Base-by-base conservation (phyloP, 805 yeast genomes). In the Candida boleticola region DNA sequence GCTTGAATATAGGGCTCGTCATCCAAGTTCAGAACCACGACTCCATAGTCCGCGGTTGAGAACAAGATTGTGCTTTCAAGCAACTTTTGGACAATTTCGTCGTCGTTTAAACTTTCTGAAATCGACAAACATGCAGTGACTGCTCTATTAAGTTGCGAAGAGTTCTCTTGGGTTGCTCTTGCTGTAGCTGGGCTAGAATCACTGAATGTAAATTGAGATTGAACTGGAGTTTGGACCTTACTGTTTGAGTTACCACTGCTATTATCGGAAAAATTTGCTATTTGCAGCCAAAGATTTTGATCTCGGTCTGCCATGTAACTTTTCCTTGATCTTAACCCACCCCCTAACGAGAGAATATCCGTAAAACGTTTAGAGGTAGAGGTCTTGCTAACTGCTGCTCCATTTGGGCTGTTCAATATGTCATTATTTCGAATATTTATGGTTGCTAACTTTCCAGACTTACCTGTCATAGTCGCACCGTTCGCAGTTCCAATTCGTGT, bases 101-200 rank as follows among this genome's bases (percentile, higher is more conserved):
- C 61, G 33, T 60, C 55, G 37, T 66, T 64, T 11, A 68, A 63
- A 5, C 75, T 65, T 47, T 74, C 79, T 1, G 78, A 68, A n/a
- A 76, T 73, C 11, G 68, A 66, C n/a, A 75, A 57, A 47, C 79
- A 74, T 1, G 77, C 68, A 39, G 63, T 62, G 40, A 76, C 57
- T 0, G 76, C 75, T n/a, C 51, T 51, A 34, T 62, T 63, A 35
- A 63, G 46, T 36, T 58, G 49, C 43, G 30, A 33, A 55, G 50
- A 29, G 61, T 44, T 4, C 66, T 60, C 2, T 59, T 51, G 13
- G 53, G 37, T 39, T 36, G 42, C 18, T 44, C 53, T 39, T 43
- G 51, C 43, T 9, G 43, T 17, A 23, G 37, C 17, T 5, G 32
- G 37, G 19, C 17, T 34, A 18, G 13, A 13, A 6, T 23, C 26